Conservation (phyloP, 1,284 basidiomycete species). For the Moniliophthora roreri region DNA sequence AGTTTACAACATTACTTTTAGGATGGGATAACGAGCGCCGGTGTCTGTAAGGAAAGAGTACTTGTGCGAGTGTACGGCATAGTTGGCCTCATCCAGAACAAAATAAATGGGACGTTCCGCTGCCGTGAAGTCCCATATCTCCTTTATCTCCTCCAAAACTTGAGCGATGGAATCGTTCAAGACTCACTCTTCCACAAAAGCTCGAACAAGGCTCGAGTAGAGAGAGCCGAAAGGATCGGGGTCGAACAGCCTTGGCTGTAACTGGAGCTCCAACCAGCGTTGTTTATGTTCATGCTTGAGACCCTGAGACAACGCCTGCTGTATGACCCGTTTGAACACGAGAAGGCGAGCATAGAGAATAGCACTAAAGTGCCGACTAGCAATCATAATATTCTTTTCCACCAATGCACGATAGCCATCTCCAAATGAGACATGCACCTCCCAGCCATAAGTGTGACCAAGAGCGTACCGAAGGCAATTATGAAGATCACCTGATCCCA, state of each 20-base stretch:
- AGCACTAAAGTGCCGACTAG: conserved; percentile 8
- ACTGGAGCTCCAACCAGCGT: conserved; percentile 13
- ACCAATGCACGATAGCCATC: not conserved
- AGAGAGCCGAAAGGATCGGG: not conserved
- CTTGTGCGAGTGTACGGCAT: not conserved
- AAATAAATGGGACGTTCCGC: not conserved
- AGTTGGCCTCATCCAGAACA: conserved; percentile 12
- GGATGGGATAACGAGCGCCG: not conserved
- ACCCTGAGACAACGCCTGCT: not conserved
- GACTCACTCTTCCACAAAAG: not conserved
- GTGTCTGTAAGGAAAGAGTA: not conserved
- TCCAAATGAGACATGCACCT: not conserved
- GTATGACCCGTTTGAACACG: conserved; percentile 14
- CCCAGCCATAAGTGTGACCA: not conserved
- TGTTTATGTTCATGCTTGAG: conserved; percentile 6
- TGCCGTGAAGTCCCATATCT: not conserved
- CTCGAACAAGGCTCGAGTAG: not conserved
- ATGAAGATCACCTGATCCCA: conserved; percentile 4
- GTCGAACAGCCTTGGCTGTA: not conserved
- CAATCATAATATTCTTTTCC: not conserved
- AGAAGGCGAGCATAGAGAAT: conserved; percentile 11
- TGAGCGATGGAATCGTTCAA: conserved; percentile 6
- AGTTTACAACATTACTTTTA: conserved; percentile 9
- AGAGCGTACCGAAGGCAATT: not conserved
- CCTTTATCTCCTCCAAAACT: conserved; percentile 2